Evolutionary conservation across 177 flowering plant genomes (phyloP).

Genomic region (Vitis hybrid): DNA sequence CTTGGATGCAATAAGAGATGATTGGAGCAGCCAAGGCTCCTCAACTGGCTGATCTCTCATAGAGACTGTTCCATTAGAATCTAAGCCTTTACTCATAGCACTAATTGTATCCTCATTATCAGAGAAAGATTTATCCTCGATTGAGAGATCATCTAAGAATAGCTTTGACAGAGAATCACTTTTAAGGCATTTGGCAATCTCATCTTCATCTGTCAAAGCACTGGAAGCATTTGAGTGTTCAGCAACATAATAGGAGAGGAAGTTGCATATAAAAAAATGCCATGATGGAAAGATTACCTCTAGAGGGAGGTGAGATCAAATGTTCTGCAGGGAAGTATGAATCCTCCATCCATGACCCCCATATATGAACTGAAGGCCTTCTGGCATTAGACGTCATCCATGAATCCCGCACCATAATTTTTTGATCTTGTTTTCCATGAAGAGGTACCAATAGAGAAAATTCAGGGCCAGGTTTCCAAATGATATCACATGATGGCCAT

Average conservation of each 20-base stretch:
- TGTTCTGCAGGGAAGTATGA: conserved; percentile 13
- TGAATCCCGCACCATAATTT: conserved; percentile 52
- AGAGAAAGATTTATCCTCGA: conserved; percentile 15
- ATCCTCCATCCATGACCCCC: conserved; percentile 49
- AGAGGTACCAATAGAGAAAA: conserved; percentile 55
- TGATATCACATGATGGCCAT: conserved; percentile 45
- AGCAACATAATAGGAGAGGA: conserved; percentile 45
- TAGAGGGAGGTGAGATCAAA: conserved; percentile 12
- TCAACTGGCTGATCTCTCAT: conserved; percentile 56
- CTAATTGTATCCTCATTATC: conserved; percentile 16
- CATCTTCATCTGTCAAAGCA: conserved; percentile 73
- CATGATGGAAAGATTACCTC: conserved; percentile 48
- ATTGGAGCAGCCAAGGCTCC: conserved; percentile 59
- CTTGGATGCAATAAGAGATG: conserved; percentile 15
- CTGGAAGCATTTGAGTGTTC: conserved; percentile 91
- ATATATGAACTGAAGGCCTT: conserved; percentile 20
- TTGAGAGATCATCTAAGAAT: conserved; percentile 19
- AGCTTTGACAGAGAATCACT: conserved; percentile 25
- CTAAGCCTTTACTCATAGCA: conserved; percentile 13
- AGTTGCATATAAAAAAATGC: background rate
- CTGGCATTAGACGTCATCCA: conserved; percentile 42
- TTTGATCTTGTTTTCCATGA: conserved; percentile 27
- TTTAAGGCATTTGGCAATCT: conserved; percentile 24
- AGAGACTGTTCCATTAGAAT: conserved; percentile 19
- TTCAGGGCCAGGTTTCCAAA: conserved; percentile 73